Conservation (phyloP, 2,329 filamentous ascomycete genomes). For the Verticillium alfalfae region DNA sequence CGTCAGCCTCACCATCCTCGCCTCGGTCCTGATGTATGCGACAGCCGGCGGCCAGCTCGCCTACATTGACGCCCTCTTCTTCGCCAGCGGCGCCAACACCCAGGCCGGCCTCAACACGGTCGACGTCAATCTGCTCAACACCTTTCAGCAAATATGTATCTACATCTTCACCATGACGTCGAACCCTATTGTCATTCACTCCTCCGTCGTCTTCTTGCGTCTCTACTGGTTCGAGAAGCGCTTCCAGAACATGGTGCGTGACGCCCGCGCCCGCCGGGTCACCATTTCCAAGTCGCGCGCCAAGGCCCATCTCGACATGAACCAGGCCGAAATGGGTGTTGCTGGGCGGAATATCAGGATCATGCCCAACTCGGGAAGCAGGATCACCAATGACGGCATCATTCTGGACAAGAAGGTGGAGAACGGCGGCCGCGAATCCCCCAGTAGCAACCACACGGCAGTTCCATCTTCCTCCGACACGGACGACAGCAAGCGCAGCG, state of each 20-base stretch:
- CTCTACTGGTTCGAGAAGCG: conserved; percentile 98
- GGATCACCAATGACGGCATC: conserved; percentile 57
- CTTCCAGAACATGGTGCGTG: conserved; percentile 76
- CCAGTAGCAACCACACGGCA: conserved; percentile 10
- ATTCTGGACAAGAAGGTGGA: conserved; percentile 36
- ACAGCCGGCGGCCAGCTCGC: conserved; percentile 49
- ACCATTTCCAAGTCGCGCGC: conserved; percentile 59
- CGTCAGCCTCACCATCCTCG: conserved; percentile 64
- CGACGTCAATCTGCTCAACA: conserved; percentile 61
- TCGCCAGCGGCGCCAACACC: conserved; percentile 78
- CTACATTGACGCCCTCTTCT: conserved; percentile 88
- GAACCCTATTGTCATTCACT: conserved; percentile 80
- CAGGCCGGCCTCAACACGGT: conserved; percentile 89
- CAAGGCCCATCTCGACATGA: conserved; percentile 33
- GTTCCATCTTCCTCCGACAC: background rate
- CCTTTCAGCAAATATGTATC: conserved; percentile 68
- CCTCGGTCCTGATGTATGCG: conserved; percentile 72
- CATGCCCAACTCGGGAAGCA: conserved; percentile 52
- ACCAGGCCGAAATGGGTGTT: conserved; percentile 56
- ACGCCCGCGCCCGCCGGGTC: conserved; percentile 62
- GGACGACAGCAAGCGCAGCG: background rate
- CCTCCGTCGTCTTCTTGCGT: conserved; percentile 83
- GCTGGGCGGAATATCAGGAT: conserved; percentile 62
- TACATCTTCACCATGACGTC: conserved; percentile 67
- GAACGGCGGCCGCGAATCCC: conserved; percentile 14